Conservation (phyloP, 2,329 filamentous ascomycete genomes). For the Rhexocercosporidium sp. region DNA sequence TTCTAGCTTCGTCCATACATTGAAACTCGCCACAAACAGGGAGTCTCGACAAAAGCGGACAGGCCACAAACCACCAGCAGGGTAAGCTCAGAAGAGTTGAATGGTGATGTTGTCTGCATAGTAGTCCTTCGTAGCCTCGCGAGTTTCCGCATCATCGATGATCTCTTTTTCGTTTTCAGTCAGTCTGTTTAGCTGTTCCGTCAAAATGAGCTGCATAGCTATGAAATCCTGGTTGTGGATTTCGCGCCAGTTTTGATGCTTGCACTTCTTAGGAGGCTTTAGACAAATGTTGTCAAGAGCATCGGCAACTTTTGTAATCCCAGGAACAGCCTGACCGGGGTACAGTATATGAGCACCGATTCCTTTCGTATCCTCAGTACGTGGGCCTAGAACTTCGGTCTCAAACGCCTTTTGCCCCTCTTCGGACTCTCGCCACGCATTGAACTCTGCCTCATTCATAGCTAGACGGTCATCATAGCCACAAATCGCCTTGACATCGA, state of each 20-base stretch:
- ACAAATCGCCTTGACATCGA: conserved; percentile 36
- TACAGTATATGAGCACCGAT: conserved; percentile 28
- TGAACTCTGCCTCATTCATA: conserved; percentile 39
- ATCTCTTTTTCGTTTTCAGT: conserved; percentile 32
- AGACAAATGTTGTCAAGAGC: conserved; percentile 38
- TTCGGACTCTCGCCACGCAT: conserved; percentile 31
- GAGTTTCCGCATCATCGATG: conserved; percentile 39
- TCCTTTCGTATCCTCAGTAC: conserved; percentile 33
- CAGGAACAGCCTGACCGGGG: conserved; percentile 27
- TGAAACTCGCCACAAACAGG: not conserved
- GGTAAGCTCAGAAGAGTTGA: conserved; percentile 8
- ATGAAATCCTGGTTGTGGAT: conserved; percentile 34
- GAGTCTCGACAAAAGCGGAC: not conserved
- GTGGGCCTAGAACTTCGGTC: conserved; percentile 37
- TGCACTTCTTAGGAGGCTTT: conserved; percentile 34
- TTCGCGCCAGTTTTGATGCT: conserved; percentile 35
- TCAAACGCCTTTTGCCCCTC: conserved; percentile 37
- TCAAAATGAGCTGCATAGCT: conserved; percentile 12
- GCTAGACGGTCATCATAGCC: conserved; percentile 41
- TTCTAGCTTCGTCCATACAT: not conserved
- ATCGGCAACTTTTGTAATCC: conserved; percentile 21
- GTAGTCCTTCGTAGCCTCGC: conserved; percentile 38
- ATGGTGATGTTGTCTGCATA: conserved; percentile 36
- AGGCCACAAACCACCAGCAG: too few relatives aligned
- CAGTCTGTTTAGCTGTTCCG: conserved; percentile 30